A percentile compares a stretch with the other conserved stretches of the same genome.
Conservation (phyloP, 176 grass and related monocot species). For the Rhynchospora tenuis region DNA sequence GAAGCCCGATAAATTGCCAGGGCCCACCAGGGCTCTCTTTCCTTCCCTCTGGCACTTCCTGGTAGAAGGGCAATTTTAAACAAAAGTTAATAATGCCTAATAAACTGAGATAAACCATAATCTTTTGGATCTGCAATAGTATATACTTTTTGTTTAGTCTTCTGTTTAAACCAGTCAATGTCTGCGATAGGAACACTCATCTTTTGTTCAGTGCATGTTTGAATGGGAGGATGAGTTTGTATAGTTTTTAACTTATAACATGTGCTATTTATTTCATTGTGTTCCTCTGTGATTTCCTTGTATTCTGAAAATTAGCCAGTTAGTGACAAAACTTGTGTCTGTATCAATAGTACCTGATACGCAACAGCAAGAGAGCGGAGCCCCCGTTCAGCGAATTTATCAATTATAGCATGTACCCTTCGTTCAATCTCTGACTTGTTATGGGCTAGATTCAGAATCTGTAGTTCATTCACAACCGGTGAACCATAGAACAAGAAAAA, state of each 20-base stretch:
- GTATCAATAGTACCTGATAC: conserved; percentile 50
- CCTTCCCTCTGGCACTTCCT: conserved; percentile 82
- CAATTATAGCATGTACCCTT: conserved; percentile 67
- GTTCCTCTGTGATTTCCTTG: background rate
- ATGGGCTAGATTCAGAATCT: conserved; percentile 85
- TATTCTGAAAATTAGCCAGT: background rate
- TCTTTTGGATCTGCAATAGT: background rate
- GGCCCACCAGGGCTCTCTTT: conserved; percentile 78
- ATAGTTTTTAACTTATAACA: background rate
- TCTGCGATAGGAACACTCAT: no score
- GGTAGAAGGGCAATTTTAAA: conserved; percentile 12
- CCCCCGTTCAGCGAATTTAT: conserved; percentile 86
- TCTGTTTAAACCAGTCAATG: background rate
- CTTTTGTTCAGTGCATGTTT: background rate
- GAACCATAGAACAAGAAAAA: conserved; percentile 3
- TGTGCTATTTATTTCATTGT: background rate
- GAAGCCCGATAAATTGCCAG: conserved; percentile 80
- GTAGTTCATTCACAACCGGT: conserved; percentile 25
- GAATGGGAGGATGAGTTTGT: background rate
- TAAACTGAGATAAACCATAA: conserved; percentile 9
- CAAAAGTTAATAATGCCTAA: background rate
- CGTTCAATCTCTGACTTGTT: conserved; percentile 78
- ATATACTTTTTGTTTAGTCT: background rate
- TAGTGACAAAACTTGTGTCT: background rate
- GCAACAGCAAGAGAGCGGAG: conserved; percentile 78